Evolutionary conservation across 148 eudicot genomes (phyloP), one percentile per base, ranked within the genome.

Genomic region (Vaccinium myrtillus): DNA sequence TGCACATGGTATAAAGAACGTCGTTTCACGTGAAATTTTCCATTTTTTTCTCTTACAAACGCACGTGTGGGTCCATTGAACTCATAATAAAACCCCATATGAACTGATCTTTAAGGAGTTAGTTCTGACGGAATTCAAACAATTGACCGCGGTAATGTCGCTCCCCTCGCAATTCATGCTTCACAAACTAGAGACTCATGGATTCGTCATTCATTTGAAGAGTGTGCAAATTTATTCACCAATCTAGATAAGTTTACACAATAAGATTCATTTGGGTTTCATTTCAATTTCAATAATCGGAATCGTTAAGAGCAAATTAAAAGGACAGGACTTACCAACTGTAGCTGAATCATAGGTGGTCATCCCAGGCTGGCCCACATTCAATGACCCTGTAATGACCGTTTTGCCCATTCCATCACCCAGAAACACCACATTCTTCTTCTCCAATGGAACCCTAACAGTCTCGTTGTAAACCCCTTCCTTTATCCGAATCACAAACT

Each of bases 361-460:
- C 16, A 94, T 83, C 2, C 99, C 98, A 56, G 87, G 84, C 78
- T 88, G 85, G 4, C 91, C 94, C 13, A 90, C 91, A 83, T 87
- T 92, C 78, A 84, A 43, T 10, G 88, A 85, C 23, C 95, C 99
- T 0, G 98, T 88, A 86, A 96, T 94, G 58, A 96, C 89, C 1
- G 94, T 96, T 87, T 90, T 92, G 46, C 98, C 99, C 90, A 86
- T 92, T 0, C 99, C 99, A 83, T 95, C 98, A 1, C 99, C 99
- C 55, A 90, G 46, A 58, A 96, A 91, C 83, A 95, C 94, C 89
- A 97, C 84, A 86, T 97, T 95, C 87, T 49, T 90, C 89, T 94
- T 93, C 91, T 94, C 87, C 43, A 91, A 58, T 3, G 89, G 87
- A 49, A 97, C 95, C 79, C 90, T 89, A 82, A 97, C 98, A 32